phyloP scores from a whole-genome alignment of 371 early-diverging fungal genomes.

The Cokeromyces recurvatus region DNA sequence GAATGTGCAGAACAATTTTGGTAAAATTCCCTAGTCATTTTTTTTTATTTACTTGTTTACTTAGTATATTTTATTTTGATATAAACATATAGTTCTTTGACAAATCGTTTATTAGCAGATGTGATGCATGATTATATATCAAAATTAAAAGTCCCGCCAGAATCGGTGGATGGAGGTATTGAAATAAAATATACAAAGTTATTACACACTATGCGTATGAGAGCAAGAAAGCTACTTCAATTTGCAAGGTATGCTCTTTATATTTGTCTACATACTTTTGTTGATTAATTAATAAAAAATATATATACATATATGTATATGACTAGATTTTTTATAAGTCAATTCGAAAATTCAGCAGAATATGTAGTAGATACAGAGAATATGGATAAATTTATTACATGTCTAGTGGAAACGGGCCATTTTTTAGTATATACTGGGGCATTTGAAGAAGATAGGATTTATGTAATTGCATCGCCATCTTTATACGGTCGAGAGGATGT shows the following conservation, averaged over 20 bases:
- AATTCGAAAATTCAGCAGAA: conserved; percentile 74
- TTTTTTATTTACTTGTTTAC: too few relatives aligned
- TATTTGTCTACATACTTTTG: neutral
- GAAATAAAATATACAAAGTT: conserved; percentile 57
- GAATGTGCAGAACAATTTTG: conserved; percentile 79
- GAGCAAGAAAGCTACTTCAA: conserved; percentile 60
- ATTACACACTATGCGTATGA: conserved; percentile 60
- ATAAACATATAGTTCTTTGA: conserved; percentile 35
- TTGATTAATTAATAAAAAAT: neutral
- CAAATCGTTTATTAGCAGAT: conserved; percentile 40
- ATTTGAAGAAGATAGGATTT: conserved; percentile 61
- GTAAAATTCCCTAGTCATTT: too few relatives aligned
- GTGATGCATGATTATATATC: conserved; percentile 49
- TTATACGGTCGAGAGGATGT: conserved; percentile 33
- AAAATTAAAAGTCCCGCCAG: conserved; percentile 33
- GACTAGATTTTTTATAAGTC: conserved; percentile 57
- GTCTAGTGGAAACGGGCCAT: conserved; percentile 63
- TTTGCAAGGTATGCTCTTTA: conserved; percentile 47
- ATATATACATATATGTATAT: too few relatives aligned
- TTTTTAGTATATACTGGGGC: conserved; percentile 63
- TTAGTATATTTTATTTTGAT: neutral
- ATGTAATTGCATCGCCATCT: conserved; percentile 55
- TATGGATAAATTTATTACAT: conserved; percentile 47
- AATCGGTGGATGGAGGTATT: conserved; percentile 40
- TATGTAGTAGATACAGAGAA: conserved; percentile 57